Conservation (phyloP, 2,329 filamentous ascomycete genomes). For the Chrysoporthe deuterocubensis region DNA sequence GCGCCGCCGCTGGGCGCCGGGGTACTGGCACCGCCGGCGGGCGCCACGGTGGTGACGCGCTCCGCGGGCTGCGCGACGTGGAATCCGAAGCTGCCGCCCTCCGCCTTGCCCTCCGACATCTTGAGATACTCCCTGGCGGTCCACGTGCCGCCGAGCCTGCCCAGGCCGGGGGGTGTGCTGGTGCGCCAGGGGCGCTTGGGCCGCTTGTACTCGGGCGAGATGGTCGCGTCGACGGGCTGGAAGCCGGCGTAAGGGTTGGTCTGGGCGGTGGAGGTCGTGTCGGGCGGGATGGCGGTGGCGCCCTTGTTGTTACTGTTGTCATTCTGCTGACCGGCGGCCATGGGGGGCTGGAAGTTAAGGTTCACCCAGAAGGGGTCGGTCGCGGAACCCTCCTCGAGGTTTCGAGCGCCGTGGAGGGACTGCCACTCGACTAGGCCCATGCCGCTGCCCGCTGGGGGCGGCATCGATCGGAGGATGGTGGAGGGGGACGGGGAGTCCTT, state of each 20-base stretch:
- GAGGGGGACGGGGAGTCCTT: neutral
- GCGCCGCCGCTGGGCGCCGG: too few relatives aligned
- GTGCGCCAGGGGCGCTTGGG: constrained; percentile 12
- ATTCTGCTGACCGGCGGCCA: neutral
- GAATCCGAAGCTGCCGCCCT: neutral
- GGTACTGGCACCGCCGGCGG: neutral
- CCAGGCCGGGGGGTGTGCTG: constrained; percentile 1
- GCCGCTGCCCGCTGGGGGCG: neutral
- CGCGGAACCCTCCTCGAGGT: neutral
- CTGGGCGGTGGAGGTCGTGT: neutral
- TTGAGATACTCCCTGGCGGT: neutral
- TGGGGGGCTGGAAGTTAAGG: constrained; percentile 3
- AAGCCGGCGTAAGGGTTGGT: neutral
- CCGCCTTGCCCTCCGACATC: neutral
- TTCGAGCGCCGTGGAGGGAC: constrained; percentile 8
- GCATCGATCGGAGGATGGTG: neutral
- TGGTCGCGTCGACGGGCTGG: neutral
- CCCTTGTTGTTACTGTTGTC: neutral
- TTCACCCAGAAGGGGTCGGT: neutral
- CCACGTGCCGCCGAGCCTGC: constrained; percentile 2
- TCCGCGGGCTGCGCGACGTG: constrained; percentile 4
- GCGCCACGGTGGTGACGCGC: neutral
- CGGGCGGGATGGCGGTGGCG: neutral
- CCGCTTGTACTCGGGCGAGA: constrained; percentile 6
- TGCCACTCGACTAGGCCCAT: constrained; percentile 24